phyloP scores from a whole-genome alignment of 768 basidiomycete genomes.

The Mrakia frigida region DNA sequence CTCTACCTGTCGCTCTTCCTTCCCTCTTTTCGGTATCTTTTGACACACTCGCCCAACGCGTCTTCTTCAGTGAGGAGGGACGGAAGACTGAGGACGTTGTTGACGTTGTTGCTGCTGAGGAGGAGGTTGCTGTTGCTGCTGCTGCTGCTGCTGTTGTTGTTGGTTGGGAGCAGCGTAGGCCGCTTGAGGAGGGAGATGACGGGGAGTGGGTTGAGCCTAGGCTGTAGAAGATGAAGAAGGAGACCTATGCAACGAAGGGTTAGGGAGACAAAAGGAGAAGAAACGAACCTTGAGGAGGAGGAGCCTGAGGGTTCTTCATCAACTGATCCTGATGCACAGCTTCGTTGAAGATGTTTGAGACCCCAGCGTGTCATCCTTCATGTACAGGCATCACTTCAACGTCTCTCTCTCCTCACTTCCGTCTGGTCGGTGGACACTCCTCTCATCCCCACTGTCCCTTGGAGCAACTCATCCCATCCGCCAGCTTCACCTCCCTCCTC shows the following conservation, averaged over 20 bases:
- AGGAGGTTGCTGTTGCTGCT: slow-evolving; percentile 16
- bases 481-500: too few relatives aligned
- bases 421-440: too few relatives aligned
- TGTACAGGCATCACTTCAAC: too few relatives aligned
- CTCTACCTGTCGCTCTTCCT: too few relatives aligned
- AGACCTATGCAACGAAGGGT: too few relatives aligned
- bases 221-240: slow-evolving; percentile 7
- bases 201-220: slow-evolving; percentile 20
- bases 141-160: not conserved
- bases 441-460: too few relatives aligned
- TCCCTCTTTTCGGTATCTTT: too few relatives aligned
- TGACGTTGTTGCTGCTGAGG: slow-evolving; percentile 7
- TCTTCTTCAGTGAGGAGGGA: too few relatives aligned
- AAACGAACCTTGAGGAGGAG: slow-evolving; percentile 24
- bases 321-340: slow-evolving; percentile 26
- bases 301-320: slow-evolving; percentile 27
- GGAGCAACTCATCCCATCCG: too few relatives aligned
- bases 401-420: too few relatives aligned
- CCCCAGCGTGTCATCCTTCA: too few relatives aligned
- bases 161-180: not conserved
- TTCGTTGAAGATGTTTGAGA: slow-evolving; percentile 32
- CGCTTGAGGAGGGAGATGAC: slow-evolving; percentile 12
- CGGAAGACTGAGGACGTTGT: not conserved
- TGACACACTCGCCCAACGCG: too few relatives aligned
- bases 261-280: not conserved